Evolutionary conservation across 768 basidiomycete species (phyloP), one percentile per base, ranked within the genome.

Genomic region (Tephrocybe sp.): DNA sequence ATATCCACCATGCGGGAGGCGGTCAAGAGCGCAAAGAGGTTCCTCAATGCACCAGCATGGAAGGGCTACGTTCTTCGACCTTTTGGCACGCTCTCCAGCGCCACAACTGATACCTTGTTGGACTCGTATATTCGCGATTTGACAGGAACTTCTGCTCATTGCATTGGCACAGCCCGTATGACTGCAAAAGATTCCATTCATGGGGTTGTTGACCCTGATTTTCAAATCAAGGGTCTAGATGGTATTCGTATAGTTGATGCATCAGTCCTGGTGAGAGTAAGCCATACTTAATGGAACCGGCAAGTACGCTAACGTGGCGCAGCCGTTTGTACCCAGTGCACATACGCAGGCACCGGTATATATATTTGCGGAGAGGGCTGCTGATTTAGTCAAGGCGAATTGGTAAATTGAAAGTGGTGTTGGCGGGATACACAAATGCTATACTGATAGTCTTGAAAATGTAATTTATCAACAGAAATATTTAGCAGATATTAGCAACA

Each of bases 221-320:
- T 60, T 12, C 34, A 42, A 30, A 37, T 60, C 16, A 57, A 60
- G 26, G 52, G 52, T 9, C 46, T 55, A 16, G 18, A 3, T 16
- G 56, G 58, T 26, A 32, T 57, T 15, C 52, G 58, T n/a, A 49
- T 60, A 24, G 51, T 60, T 25, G 58, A 60, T 19, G 58, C 53
- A 5, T 60, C 58, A 22, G 47, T 60, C 26, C 40, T 60, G 38
- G 58, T 57, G 27, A 36, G 56, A 49, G 18, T 22, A 15, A 3
- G 22, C 5, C 13, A 12, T 40, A n/a, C 24, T n/a, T 4, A 25
- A 19, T 24, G 27, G 32, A 9, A 22, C 3, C 8, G 13, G 21
- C 11, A 5, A 24, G 5, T 12, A 25, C 18, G n/a, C 21, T 26
- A 22, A 42, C 13, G 19, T 27, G 27, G 3, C 18, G 24, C 35